A percentile compares a stretch with the other conserved stretches of the same genome.
Conservation (phyloP, 202 grass and related monocot genomes). For the Dendrocalamus latiflorus region DNA sequence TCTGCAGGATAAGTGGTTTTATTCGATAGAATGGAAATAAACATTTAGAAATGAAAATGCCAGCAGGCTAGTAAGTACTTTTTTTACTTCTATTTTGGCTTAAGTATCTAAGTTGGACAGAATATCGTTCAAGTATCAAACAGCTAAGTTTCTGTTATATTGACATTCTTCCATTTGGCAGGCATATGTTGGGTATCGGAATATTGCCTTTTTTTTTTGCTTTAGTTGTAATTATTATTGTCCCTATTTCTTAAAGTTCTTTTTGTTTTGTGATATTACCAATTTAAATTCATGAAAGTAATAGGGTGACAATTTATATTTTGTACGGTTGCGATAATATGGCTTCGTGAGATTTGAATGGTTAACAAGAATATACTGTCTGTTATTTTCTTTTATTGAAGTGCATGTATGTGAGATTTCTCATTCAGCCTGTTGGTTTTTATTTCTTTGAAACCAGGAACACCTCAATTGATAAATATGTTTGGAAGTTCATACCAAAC, state of each 20-base stretch:
- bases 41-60: not conserved
- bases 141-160: not conserved
- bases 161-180: not conserved
- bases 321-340: constrained; percentile 15
- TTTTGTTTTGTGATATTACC: not conserved
- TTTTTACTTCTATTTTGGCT: not conserved
- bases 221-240: not conserved
- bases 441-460: constrained; percentile 38
- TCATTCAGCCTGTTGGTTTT: constrained; percentile 24
- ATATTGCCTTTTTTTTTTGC: not conserved
- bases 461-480: constrained; percentile 86
- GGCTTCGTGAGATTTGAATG: not conserved
- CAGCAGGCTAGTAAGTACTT: not conserved
- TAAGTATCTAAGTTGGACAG: too few species aligned
- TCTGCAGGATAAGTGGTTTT: not conserved
- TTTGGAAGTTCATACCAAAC: constrained; percentile 81
- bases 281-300: not conserved
- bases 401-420: not conserved
- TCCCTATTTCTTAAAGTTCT: not conserved
- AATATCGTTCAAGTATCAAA: not conserved
- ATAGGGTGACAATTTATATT: constrained; percentile 21
- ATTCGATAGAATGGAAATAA: not conserved
- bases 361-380: not conserved
- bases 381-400: constrained; percentile 21
- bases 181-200: not conserved